phyloP scores from a whole-genome alignment of 1,284 basidiomycete species.

The Heliocybe sulcata region DNA sequence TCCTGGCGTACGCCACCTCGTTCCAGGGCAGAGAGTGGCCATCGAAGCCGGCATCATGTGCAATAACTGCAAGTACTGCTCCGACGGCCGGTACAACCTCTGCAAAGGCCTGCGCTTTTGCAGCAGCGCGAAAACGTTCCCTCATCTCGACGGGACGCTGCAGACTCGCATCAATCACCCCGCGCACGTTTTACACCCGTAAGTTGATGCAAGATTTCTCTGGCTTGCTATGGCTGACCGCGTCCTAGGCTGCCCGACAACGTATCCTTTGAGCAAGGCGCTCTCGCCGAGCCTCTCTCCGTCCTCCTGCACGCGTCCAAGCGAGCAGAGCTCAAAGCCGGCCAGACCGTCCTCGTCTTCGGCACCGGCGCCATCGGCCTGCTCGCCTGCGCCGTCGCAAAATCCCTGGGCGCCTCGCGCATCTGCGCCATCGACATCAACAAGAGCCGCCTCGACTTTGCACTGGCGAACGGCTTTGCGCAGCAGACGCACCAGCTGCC shows the following conservation, averaged over 20 bases:
- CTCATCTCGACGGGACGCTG: slow-evolving; percentile 90
- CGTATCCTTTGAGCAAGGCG: slow-evolving; percentile 72
- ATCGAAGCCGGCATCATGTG: slow-evolving; percentile 93
- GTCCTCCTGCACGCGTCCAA: slow-evolving; percentile 83
- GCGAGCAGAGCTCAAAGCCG: slow-evolving; percentile 52
- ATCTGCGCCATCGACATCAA: slow-evolving; percentile 86
- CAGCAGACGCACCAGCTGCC: slow-evolving; percentile 68
- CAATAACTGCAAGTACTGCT: slow-evolving; percentile 60
- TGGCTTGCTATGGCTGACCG: neutral
- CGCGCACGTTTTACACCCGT: slow-evolving; percentile 80
- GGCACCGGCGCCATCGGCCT: slow-evolving; percentile 71
- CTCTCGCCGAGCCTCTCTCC: slow-evolving; percentile 87
- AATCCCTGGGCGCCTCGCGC: slow-evolving; percentile 60
- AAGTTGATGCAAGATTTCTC: slow-evolving; percentile 25
- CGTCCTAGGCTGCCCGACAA: slow-evolving; percentile 63
- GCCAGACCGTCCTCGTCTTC: slow-evolving; percentile 77
- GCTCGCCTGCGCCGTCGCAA: slow-evolving; percentile 74
- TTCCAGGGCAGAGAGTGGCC: slow-evolving; percentile 85
- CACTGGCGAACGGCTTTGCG: slow-evolving; percentile 68
- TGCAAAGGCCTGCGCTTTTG: slow-evolving; percentile 88
- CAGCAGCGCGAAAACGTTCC: slow-evolving; percentile 85
- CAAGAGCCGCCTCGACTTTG: slow-evolving; percentile 72
- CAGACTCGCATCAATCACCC: slow-evolving; percentile 88
- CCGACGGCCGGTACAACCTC: slow-evolving; percentile 86
- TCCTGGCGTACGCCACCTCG: slow-evolving; percentile 54